Conservation (phyloP, 2,329 filamentous ascomycete genomes). For the Nothopassalora personata region DNA sequence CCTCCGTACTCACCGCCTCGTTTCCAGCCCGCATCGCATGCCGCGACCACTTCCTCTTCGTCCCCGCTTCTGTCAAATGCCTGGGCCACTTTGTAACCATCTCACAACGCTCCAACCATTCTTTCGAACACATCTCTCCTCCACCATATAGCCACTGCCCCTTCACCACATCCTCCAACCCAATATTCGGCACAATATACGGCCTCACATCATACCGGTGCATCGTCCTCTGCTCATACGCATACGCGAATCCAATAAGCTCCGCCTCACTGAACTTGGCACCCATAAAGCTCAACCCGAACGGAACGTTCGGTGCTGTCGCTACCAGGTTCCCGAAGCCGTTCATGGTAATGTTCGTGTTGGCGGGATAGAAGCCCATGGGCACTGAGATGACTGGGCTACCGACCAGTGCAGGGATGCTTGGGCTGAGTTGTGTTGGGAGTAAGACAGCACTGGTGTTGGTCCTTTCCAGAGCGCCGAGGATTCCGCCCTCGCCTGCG, state of each 20-base stretch:
- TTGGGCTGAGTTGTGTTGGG: conserved; percentile 48
- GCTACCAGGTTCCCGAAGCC: conserved; percentile 48
- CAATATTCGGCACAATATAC: conserved; percentile 46
- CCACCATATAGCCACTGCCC: background rate
- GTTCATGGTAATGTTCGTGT: conserved; percentile 45
- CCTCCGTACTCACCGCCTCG: background rate
- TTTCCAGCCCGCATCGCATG: background rate
- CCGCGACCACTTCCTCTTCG: conserved; percentile 28
- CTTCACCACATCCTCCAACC: conserved; percentile 42
- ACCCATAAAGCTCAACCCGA: conserved; percentile 61
- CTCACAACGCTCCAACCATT: conserved; percentile 25
- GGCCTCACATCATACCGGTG: conserved; percentile 45
- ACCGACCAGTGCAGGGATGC: conserved; percentile 53
- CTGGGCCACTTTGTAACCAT: conserved; percentile 25
- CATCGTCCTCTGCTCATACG: conserved; percentile 59
- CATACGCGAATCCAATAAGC: conserved; percentile 62
- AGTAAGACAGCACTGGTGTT: conserved; percentile 58
- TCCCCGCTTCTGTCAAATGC: conserved; percentile 26
- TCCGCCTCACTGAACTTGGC: conserved; percentile 55
- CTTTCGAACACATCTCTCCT: background rate
- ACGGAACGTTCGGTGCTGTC: conserved; percentile 51
- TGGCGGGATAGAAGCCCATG: conserved; percentile 51
- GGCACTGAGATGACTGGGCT: conserved; percentile 60
- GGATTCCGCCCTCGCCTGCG: conserved; percentile 55
- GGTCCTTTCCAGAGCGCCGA: conserved; percentile 54